Base-by-base conservation (phyloP, 805 yeast species). In the Dipodascus albidus region DNA sequence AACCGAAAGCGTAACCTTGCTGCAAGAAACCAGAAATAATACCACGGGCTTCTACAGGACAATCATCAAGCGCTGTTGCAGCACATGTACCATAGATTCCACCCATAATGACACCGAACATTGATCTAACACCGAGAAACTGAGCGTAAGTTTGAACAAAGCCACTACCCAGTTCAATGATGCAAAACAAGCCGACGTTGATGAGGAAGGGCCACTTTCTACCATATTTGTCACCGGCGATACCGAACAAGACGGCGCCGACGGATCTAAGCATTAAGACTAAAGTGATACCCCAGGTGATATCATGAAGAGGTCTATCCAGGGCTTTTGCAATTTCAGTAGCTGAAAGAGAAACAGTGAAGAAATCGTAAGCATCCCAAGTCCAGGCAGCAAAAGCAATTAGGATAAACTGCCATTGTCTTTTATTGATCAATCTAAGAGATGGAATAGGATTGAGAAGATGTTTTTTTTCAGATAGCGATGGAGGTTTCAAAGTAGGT, bases 1-100 rank as follows among this genome's bases (percentile, higher is more conserved):
- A 82, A 11, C 89, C 90, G 57, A 83, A 72, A 11, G 85, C 83
- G 59, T 83, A 87, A 56, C 95, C 95, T 64, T 86, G 85, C 67
- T 87, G 95, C 64, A 87, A 78, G 47, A 85, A 66, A 50, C 89
- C 89, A n/a, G 83, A 77, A 23, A 84, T 64, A 48, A 81, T 67
- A 47, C 85, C 84, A 60, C 85, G 74, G 15, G 87, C 79, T 24
- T 67, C 70, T 1, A 64, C 64, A 0, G 87, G 87, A 50, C 80
- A 74, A 60, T 82, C 85, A 58, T 82, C 86, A 31, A 84, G 71
- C 4, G 88, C 81, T 3, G 82, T 79, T 8, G 85, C 83, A 23
- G 83, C 76, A 35, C 82, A 77, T 54, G 79, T 76, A 38, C 86
- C 87, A 62, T 75, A 83, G 52, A 81, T 69, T 51, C 87, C 88